A percentile compares a stretch with the other conserved stretches of the same genome.
These are phyloP conservation scores for Tanacetum coccineum DNA, from an alignment of 129 eudicot genomes.

Conservation along the genomic window DNA sequence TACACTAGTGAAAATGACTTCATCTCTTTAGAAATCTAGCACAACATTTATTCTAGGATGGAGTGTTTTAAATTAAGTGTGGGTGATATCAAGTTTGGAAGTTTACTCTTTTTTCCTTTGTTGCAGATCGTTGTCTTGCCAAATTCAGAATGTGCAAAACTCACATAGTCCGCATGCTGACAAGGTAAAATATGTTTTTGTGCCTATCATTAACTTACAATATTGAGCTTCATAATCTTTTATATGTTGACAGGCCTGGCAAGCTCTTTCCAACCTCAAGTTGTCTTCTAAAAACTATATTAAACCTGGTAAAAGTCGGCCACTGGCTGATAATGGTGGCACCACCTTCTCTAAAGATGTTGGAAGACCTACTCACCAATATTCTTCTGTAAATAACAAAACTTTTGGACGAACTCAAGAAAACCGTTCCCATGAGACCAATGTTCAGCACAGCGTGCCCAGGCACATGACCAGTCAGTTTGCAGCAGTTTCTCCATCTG, in stretches of 20 bases:
- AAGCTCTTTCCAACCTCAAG: conserved; percentile 63
- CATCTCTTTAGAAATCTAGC: conserved; percentile 6
- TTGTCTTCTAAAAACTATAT: conserved; percentile 57
- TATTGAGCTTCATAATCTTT: conserved; percentile 13
- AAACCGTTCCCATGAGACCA: conserved; percentile 25
- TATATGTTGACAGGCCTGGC: conserved; percentile 70
- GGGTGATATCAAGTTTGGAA: conserved; percentile 4
- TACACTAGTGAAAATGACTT: neutral
- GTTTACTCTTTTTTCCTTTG: conserved; percentile 14
- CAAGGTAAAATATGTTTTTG: conserved; percentile 47
- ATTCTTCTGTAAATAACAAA: conserved; percentile 26
- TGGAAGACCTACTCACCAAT: conserved; percentile 36
- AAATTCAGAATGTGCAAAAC: conserved; percentile 45
- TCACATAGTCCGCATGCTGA: conserved; percentile 51
- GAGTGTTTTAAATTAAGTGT: neutral
- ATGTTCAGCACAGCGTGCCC: conserved; percentile 25
- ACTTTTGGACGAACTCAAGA: conserved; percentile 29
- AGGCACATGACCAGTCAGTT: conserved; percentile 26
- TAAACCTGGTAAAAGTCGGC: conserved; percentile 74
- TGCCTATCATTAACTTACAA: conserved; percentile 1
- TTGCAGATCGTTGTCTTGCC: conserved; percentile 55
- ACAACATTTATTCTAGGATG: conserved; percentile 2
- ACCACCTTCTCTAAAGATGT: conserved; percentile 28
- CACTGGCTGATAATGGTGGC: conserved; percentile 35
- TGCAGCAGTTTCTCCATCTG: conserved; percentile 25